Evolutionary conservation across 2,329 filamentous ascomycete species (phyloP), one percentile per base, ranked within the genome.

Genomic region (Xylaria digitata): DNA sequence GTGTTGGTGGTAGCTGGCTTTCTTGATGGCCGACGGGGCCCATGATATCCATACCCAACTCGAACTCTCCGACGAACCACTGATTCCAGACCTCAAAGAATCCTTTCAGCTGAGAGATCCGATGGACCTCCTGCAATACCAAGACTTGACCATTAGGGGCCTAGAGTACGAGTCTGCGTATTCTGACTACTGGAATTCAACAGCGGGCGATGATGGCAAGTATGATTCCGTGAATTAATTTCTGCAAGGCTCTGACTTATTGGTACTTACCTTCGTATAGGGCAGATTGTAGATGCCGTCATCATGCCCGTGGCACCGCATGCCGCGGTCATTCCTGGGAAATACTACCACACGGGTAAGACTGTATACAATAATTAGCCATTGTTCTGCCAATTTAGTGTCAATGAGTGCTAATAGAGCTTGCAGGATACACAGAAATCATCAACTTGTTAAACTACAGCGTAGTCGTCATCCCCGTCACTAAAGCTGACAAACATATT

Each of bases 171-270:
- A 89, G 71, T 85, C 85, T 65, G 77, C 81, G 19, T 90, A 90
- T 69, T 82, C 88, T 76, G 87, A 90, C 58, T 90, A 89, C 72
- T 90, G 87, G 88, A 89, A 89, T 67, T 82, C 80, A 15, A 89
- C 86, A 0, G 79, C 77, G 0, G 76, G 80, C 3, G 53, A 80
- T n/a, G 87, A 85, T 0, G 83, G 82, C 30, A 86, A 78, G 2
- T 78, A 6, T 37, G 34, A 4, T 37, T 37, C 11, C 34, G 34
- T 37, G 8, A 9, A 37, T 6, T 8, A 13, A 37, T 37, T 6
- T 37, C 34, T 13, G 34, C 34, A 6, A 37, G 2, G 6, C 11
- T 8, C 11, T 2, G 8, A 37, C 11, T 37, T 13, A 37, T 37
- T 37, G 8, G 8, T 11, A 37, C 34, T 37, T 37, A 13, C 11